phyloP scores from a whole-genome alignment of 2,329 filamentous ascomycete species.

The Xylariomycetidae sp. region DNA sequence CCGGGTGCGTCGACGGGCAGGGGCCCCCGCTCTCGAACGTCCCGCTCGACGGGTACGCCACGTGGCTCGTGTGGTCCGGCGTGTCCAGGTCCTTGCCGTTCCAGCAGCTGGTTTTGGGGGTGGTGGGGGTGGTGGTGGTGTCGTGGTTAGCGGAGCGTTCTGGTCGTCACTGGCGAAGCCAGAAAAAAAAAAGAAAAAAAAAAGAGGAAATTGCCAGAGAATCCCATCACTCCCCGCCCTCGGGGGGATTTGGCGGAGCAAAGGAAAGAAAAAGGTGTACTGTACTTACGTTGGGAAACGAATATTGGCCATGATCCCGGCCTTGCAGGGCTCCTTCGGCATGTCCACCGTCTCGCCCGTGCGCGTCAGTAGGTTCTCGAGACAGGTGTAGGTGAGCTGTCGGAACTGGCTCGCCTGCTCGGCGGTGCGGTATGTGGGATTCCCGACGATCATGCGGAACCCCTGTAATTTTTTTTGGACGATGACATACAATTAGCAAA shows the following conservation, averaged over 20 bases:
- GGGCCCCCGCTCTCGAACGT: constrained; percentile 18
- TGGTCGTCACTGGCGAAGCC: no score
- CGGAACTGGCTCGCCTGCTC: constrained; percentile 32
- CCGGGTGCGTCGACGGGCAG: constrained; percentile 20
- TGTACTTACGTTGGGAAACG: constrained; percentile 33
- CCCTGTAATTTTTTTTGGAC: no score
- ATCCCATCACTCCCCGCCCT: no score
- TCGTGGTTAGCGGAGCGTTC: no score
- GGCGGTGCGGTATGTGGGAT: constrained; percentile 29
- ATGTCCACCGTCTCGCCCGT: constrained; percentile 31
- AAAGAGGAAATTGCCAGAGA: no score
- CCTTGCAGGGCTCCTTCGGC: constrained; percentile 26
- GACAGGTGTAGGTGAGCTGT: constrained; percentile 39
- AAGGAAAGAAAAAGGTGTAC: no score
- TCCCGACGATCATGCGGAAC: constrained; percentile 41
- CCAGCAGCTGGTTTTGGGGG: constrained; percentile 39
- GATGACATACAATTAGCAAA: no score
- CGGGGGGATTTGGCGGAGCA: no score
- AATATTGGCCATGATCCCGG: constrained; percentile 34
- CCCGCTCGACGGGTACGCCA: constrained; percentile 38
- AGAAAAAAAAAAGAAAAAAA: no score
- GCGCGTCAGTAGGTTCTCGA: constrained; percentile 30
- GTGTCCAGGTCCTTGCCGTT: constrained; percentile 43
- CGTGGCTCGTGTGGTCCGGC: constrained; percentile 42
- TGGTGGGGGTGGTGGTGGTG: no score